Evolutionary conservation across 306 rosid genomes (phyloP).

Genomic region (cucumber (Cucumis sativus)): DNA sequence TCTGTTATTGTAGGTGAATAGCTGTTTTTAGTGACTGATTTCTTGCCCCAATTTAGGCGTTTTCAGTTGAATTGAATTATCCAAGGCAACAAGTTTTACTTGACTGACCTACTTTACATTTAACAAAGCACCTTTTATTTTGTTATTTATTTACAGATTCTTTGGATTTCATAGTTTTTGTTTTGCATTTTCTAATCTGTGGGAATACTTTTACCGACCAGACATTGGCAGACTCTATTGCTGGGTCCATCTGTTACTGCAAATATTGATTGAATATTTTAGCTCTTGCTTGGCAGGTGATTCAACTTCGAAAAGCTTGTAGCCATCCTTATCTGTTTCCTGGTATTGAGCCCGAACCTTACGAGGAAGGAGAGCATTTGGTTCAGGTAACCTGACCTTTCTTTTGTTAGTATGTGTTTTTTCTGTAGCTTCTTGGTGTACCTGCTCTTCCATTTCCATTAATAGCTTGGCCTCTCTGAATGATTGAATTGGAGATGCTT

Average conservation of each 20-base stretch:
- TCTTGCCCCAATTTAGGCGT: not conserved
- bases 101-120: not conserved
- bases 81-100: not conserved
- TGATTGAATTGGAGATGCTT: no score
- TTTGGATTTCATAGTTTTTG: not conserved
- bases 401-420: not conserved
- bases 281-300: constrained; percentile 36
- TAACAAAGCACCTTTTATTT: not conserved
- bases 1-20: not conserved
- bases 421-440: no score
- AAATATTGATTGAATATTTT: not conserved
- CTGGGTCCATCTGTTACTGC: constrained; percentile 1
- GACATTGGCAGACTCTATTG: not conserved
- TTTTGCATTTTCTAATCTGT: not conserved
- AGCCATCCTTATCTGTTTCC: constrained; percentile 97
- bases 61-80: not conserved
- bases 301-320: constrained; percentile 81
- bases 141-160: not conserved
- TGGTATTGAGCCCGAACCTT: constrained; percentile 96
- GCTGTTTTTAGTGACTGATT: not conserved
- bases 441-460: no score
- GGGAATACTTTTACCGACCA: not conserved
- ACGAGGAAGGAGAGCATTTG: constrained; percentile 93
- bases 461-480: no score
- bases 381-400: constrained; percentile 44